Evolutionary conservation across 148 eudicot genomes (phyloP).

Genomic region (Nepenthes gracilis): DNA sequence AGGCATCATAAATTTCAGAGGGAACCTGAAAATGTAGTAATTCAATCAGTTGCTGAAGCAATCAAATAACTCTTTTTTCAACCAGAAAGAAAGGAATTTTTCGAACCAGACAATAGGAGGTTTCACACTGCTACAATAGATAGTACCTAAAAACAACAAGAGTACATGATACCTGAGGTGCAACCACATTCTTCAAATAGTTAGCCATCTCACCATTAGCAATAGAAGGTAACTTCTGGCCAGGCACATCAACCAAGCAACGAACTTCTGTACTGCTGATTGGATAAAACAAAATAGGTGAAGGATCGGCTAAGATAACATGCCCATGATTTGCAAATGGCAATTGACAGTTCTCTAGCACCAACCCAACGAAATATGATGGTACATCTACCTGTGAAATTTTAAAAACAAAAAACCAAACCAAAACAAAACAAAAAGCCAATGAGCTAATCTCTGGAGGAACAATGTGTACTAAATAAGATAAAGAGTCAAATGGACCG

Average conservation of each 20-base stretch:
- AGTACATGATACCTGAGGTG: conserved; percentile 45
- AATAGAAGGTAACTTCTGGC: conserved; percentile 60
- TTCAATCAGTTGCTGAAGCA: background rate
- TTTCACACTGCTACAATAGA: background rate
- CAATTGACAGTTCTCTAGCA: conserved; percentile 52
- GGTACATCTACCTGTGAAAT: conserved; percentile 54
- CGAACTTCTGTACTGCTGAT: conserved; percentile 66
- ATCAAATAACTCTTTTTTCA: no score
- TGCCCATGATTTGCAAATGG: conserved; percentile 61
- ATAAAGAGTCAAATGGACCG: background rate
- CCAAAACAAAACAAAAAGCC: background rate
- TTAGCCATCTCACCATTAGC: conserved; percentile 69
- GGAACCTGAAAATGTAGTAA: conserved; percentile 39
- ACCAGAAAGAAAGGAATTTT: background rate
- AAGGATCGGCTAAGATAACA: conserved; percentile 66
- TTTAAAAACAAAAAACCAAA: background rate
- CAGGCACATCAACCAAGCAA: conserved; percentile 71
- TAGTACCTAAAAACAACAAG: background rate
- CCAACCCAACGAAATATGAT: conserved; percentile 67
- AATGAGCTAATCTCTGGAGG: background rate
- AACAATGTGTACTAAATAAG: background rate
- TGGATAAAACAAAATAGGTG: conserved; percentile 61
- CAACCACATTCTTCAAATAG: conserved; percentile 50
- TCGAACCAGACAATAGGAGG: background rate
- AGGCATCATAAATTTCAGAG: conserved; percentile 44